Evolutionary conservation across 441 rosid species (phyloP).

Genomic region (Pelargonium fulgidum): DNA sequence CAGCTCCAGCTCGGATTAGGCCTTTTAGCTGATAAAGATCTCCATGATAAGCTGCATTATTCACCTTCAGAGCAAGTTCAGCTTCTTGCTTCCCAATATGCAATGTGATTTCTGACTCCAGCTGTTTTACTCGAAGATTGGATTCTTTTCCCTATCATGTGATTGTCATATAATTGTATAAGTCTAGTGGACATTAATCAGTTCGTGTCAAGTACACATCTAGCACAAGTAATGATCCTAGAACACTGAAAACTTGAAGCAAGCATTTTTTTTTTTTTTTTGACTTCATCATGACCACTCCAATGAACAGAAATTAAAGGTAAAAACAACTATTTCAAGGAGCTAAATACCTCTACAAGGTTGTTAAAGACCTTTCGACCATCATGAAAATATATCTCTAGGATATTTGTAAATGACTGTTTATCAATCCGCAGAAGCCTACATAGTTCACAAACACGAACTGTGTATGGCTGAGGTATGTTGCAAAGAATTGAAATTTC

Average conservation of each 20-base stretch:
- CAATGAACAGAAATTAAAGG: background rate
- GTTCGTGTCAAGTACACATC: background rate
- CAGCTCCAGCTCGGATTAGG: conserved; percentile 81
- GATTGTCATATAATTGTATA: conserved; percentile 13
- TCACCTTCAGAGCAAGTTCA: conserved; percentile 84
- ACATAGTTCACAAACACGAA: conserved; percentile 63
- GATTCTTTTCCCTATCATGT: conserved; percentile 62
- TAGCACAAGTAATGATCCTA: background rate
- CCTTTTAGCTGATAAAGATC: conserved; percentile 67
- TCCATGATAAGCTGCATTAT: conserved; percentile 78
- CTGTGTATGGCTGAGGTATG: conserved; percentile 82
- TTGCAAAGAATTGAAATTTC: conserved; percentile 83
- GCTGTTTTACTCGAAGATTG: conserved; percentile 53
- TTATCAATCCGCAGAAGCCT: conserved; percentile 82
- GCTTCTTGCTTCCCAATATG: conserved; percentile 92
- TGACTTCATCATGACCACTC: background rate
- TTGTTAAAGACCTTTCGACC: conserved; percentile 79
- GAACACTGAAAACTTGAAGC: background rate
- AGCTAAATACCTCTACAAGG: conserved; percentile 58
- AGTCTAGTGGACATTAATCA: background rate
- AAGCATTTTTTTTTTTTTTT: background rate
- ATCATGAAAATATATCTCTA: conserved; percentile 82
- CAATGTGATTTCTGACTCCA: conserved; percentile 71
- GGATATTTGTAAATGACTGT: conserved; percentile 69
- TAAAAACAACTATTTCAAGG: background rate